Conservation (phyloP, 2,329 filamentous ascomycete species). For the Akanthomyces muscarius region DNA sequence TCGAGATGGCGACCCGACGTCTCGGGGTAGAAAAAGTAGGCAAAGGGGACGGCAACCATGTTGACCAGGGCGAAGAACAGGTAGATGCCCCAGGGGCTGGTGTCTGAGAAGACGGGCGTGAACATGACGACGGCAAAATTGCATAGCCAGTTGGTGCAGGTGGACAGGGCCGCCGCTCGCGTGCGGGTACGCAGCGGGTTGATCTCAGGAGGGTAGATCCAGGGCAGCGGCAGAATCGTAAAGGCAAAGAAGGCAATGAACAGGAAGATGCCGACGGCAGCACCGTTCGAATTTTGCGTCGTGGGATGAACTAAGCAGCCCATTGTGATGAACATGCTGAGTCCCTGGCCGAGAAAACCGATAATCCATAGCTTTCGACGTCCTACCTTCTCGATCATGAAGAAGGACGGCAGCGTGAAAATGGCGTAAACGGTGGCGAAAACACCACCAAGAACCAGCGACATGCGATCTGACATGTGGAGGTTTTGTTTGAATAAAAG, state of each 20-base stretch:
- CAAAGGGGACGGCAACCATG: constrained; percentile 39
- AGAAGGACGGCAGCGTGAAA: constrained; percentile 52
- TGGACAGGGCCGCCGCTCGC: constrained; percentile 51
- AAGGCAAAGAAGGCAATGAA: constrained; percentile 68
- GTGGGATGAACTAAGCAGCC: constrained; percentile 62
- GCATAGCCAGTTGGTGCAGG: constrained; percentile 56
- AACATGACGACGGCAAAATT: constrained; percentile 55
- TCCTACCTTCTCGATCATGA: constrained; percentile 46
- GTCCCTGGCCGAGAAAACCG: constrained; percentile 43
- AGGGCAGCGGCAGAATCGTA: constrained; percentile 60
- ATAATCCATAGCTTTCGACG: constrained; percentile 44
- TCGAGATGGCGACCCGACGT: constrained; percentile 47
- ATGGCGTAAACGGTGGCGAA: constrained; percentile 55
- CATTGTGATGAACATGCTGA: constrained; percentile 59
- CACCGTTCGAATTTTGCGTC: constrained; percentile 59
- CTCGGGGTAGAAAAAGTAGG: constrained; percentile 51
- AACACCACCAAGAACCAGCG: constrained; percentile 47
- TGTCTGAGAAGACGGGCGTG: constrained; percentile 59
- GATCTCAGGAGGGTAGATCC: constrained; percentile 54
- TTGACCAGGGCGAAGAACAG: constrained; percentile 47
- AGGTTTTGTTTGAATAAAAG: constrained; percentile 52
- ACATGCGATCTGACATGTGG: constrained; percentile 24
- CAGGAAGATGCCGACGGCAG: constrained; percentile 63
- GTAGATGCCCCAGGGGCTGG: constrained; percentile 50
- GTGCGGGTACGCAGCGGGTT: constrained; percentile 46